A percentile compares a stretch with the other conserved stretches of the same genome.
These are phyloP conservation scores for Gentiana dahurica DNA, from an alignment of 257 asterid genomes.

Conservation along the genomic window DNA sequence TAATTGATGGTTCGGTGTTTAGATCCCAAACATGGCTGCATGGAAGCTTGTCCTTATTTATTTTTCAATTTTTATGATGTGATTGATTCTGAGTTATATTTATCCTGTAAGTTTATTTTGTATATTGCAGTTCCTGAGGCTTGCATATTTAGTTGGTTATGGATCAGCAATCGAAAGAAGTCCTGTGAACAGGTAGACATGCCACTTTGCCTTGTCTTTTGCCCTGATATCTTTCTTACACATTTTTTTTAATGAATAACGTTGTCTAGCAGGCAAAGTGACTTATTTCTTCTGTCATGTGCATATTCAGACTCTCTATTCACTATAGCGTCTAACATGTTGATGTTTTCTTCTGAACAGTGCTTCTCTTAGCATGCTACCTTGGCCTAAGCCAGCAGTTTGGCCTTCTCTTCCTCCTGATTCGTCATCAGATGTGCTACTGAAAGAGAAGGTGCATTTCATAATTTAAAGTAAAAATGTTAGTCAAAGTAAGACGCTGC, in stretches of 20 bases:
- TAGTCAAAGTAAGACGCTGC: too few species aligned
- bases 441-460: constrained; percentile 80
- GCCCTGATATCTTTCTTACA: neutral
- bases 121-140: constrained; percentile 88
- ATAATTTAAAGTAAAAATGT: constrained; percentile 10
- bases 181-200: constrained; percentile 85
- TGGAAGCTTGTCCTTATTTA: neutral
- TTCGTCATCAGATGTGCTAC: constrained; percentile 79
- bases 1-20: neutral
- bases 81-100: constrained; percentile 4
- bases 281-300: constrained; percentile 14
- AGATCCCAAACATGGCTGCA: constrained; percentile 3
- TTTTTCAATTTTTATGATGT: constrained; percentile 1
- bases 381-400: constrained; percentile 97
- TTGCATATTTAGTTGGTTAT: constrained; percentile 90
- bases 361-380: constrained; percentile 95
- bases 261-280: neutral
- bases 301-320: constrained; percentile 3
- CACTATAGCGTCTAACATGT: constrained; percentile 14
- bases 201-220: neutral
- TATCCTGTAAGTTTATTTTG: constrained; percentile 19
- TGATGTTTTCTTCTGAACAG: constrained; percentile 32
- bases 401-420: constrained; percentile 95
- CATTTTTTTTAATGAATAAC: neutral
- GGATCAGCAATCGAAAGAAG: constrained; percentile 80